Evolutionary conservation across 257 asterid genomes (phyloP), one percentile per base, ranked within the genome.

Genomic region (Anisodus acutangulus): DNA sequence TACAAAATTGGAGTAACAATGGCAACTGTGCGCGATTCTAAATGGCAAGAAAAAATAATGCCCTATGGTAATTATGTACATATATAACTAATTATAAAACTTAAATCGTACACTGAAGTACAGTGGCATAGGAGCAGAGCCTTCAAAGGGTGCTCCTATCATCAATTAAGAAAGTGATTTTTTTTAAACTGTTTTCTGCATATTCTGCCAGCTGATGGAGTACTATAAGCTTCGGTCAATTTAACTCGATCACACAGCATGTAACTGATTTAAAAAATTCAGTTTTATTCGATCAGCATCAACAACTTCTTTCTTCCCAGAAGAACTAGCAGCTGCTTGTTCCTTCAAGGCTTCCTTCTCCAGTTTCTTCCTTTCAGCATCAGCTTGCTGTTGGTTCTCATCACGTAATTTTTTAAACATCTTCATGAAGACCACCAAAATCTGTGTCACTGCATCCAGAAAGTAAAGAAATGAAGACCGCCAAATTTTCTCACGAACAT

Each of bases 321-420:
- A 95, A 84, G 97, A 88, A 85, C 87, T 90, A 45, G 93, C 88
- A 66, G 89, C 93, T 19, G 92, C 90, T 88, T 92, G 97, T 87
- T 93, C 97, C 91, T 94, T 92, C 37, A 93, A 92, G 49, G 97
- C 97, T 91, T 95, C 98, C 93, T 93, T 96, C 84, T 94, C 98
- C 89, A 94, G 22, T 87, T 93, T 96, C 91, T 89, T 93, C 94
- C 92, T 96, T 88, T 96, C 99, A 84, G 97, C 97, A 51, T 92
- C 98, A 17, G 98, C 97, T 86, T 49, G 87, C 88, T 90, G 97
- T 89, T 83, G 93, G 12, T 96, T 96, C 91, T 96, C 99, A 2
- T 93, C 98, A 2, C 94, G 97, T 16, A 98, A 85, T 88, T 96
- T 94, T 55, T 90, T 91, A 82, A 96, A 96, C 94, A 92, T 87